Conservation (phyloP, 306 rosid species). For the Geum urbanum region DNA sequence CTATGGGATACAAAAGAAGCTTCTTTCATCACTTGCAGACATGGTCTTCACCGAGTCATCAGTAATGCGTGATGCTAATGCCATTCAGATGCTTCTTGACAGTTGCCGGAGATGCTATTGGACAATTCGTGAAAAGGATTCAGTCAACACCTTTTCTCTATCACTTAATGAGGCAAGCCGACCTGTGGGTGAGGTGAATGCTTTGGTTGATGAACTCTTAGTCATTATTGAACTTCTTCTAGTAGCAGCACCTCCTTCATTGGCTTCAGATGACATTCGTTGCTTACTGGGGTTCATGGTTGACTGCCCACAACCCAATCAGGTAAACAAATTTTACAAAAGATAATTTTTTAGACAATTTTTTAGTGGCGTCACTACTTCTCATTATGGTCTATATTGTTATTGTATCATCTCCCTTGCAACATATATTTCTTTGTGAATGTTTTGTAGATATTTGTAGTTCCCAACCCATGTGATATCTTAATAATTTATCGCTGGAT, state of each 20-base stretch:
- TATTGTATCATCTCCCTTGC: background rate
- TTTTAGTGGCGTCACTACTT: constrained; percentile 5
- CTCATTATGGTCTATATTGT: constrained; percentile 2
- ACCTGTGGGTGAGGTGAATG: constrained; percentile 91
- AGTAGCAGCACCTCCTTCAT: constrained; percentile 70
- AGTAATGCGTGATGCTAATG: constrained; percentile 96
- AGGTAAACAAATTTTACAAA: constrained; percentile 45
- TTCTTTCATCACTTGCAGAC: constrained; percentile 96
- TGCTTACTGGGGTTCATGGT: constrained; percentile 85
- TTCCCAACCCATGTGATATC: background rate
- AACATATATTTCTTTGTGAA: background rate
- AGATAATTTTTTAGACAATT: constrained; percentile 17
- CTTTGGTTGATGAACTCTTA: constrained; percentile 93
- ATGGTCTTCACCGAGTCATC: constrained; percentile 87
- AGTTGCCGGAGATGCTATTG: constrained; percentile 95
- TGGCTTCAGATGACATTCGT: constrained; percentile 71
- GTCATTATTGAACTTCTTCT: constrained; percentile 87
- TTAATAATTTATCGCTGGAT: background rate
- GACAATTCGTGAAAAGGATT: constrained; percentile 77
- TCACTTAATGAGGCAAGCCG: constrained; percentile 58
- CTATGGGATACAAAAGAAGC: constrained; percentile 97
- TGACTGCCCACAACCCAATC: constrained; percentile 92
- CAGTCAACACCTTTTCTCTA: constrained; percentile 69
- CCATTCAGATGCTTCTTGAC: constrained; percentile 95
- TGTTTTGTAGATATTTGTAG: background rate